Percentiles rank a stretch among this genome's conserved stretches.
Conservation (phyloP, 805 yeast genomes). For the Cyberlindnera saturnus region DNA sequence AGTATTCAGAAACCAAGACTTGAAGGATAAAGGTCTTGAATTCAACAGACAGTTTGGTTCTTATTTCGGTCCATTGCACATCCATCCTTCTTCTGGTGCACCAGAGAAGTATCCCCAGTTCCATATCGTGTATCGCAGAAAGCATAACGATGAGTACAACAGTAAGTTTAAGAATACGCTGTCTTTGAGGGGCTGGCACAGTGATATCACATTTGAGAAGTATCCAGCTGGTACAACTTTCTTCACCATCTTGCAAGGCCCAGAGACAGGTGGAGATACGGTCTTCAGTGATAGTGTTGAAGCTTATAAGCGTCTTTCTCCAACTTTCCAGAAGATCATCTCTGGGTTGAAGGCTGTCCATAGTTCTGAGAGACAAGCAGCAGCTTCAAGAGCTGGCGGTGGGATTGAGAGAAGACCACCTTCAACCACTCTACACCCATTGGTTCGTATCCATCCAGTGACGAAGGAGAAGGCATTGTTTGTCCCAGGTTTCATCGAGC, state of each 20-base stretch:
- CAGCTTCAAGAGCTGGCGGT: constrained; percentile 40
- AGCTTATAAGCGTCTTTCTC: constrained; percentile 47
- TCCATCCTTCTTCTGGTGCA: constrained; percentile 71
- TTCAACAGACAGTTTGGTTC: constrained; percentile 46
- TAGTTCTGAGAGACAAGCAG: constrained; percentile 35
- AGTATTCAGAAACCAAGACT: constrained; percentile 60
- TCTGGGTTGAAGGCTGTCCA: constrained; percentile 40
- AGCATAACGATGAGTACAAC: constrained; percentile 24
- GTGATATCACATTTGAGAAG: constrained; percentile 9
- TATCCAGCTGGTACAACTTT: constrained; percentile 30
- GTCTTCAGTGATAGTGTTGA: constrained; percentile 47
- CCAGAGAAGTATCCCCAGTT: constrained; percentile 54
- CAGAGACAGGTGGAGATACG: constrained; percentile 49
- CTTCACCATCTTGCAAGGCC: constrained; percentile 45
- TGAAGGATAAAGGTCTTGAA: constrained; percentile 45
- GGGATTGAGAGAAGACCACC: constrained; percentile 40
- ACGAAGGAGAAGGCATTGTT: constrained; percentile 57
- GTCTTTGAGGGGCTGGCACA: constrained; percentile 11
- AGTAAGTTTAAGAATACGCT: constrained; percentile 21
- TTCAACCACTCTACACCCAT: constrained; percentile 37
- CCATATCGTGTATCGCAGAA: constrained; percentile 46
- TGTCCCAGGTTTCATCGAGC: constrained; percentile 44
- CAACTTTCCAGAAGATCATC: constrained; percentile 39
- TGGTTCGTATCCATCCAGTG: constrained; percentile 59
- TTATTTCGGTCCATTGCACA: constrained; percentile 66